Base-by-base conservation (phyloP, 306 rosid species). In the Herpetospermum pedunculosum region DNA sequence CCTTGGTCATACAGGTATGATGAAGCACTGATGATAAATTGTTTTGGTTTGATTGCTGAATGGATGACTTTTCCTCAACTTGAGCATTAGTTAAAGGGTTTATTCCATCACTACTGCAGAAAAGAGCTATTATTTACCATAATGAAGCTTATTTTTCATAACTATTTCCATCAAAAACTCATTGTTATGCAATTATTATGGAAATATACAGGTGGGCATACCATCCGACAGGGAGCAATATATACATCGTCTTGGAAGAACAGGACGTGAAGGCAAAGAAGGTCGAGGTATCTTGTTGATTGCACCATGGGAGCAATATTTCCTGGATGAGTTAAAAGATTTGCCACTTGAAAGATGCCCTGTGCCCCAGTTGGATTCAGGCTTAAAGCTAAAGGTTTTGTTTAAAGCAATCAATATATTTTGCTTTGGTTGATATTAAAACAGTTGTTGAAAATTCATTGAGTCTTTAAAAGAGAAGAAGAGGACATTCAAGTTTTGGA, bases 291-390 rank as follows among this genome's bases (percentile, higher is more conserved):
- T 91, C 63, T 75, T 94, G 84, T 78, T 94, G 81, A 84, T 94
- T 80, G 87, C 98, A 75, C 98, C 96, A 47, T 94, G 98, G 97
- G 98, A 94, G 84, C 88, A 85, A 84, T 89, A 85, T 78, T 91
- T 91, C 82, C 76, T 94, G 72, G 84, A 80, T 19, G 96, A 89
- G 72, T 76, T 94, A 81, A 89, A 89, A 80, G 88, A 94, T 75
- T 81, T 94, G 35, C 96, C 97, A 68, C 88, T 94, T 50, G 81
- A 85, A 73, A 85, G 82, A 59, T 80, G 82, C 72, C 82, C 87
- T 79, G 83, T 81, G 59, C 86, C 91, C 3, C 90, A 60, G 67
- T 55, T 91, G 77, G 86, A 89, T 78, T 86, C 85, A 11, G 78
- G 74, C 43, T 40, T 77, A 43, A 89, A 85, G 70, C 84, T 79